Percentiles rank a stretch among this genome's conserved stretches.
These are phyloP conservation scores for Margaritispora aquatica DNA, from an alignment of 495 filamentous ascomycete genomes.

Conservation along the genomic window DNA sequence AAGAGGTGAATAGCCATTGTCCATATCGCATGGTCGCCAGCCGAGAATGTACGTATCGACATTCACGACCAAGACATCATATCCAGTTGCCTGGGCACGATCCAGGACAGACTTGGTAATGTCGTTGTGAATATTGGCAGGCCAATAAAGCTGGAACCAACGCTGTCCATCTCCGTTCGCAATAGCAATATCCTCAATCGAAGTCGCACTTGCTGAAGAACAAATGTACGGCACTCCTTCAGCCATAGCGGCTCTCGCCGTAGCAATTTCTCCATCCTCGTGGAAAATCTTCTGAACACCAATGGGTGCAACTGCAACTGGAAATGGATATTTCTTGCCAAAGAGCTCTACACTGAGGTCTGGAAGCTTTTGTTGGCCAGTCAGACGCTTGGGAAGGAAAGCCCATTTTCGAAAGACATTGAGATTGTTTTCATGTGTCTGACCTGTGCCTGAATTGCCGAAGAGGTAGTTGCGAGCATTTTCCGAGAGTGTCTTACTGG, in stretches of 20 bases:
- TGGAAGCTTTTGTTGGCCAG: conserved; percentile 35
- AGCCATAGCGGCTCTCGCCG: conserved; percentile 34
- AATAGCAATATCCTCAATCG: conserved; percentile 52
- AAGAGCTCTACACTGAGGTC: conserved; percentile 54
- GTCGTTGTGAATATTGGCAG: conserved; percentile 48
- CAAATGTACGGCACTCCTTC: not conserved
- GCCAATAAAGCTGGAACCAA: conserved; percentile 63
- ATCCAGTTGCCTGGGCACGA: conserved; percentile 48
- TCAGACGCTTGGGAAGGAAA: conserved; percentile 30
- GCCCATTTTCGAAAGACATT: conserved; percentile 35
- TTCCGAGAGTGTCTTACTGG: conserved; percentile 39
- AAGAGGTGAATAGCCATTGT: conserved; percentile 38
- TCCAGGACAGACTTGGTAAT: conserved; percentile 47
- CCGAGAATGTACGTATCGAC: conserved; percentile 61
- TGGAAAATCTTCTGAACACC: conserved; percentile 59
- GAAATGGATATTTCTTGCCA: conserved; percentile 50
- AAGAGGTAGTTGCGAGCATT: conserved; percentile 27
- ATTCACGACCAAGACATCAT: conserved; percentile 53
- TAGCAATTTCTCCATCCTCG: conserved; percentile 42
- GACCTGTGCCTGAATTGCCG: conserved; percentile 32
- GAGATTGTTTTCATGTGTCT: conserved; percentile 34
- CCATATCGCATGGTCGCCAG: conserved; percentile 58
- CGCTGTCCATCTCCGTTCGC: conserved; percentile 46
- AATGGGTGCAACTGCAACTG: conserved; percentile 57
- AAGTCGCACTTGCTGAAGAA: not conserved